phyloP scores from a whole-genome alignment of 2,329 filamentous ascomycete genomes.

The Botryotinia calthae region DNA sequence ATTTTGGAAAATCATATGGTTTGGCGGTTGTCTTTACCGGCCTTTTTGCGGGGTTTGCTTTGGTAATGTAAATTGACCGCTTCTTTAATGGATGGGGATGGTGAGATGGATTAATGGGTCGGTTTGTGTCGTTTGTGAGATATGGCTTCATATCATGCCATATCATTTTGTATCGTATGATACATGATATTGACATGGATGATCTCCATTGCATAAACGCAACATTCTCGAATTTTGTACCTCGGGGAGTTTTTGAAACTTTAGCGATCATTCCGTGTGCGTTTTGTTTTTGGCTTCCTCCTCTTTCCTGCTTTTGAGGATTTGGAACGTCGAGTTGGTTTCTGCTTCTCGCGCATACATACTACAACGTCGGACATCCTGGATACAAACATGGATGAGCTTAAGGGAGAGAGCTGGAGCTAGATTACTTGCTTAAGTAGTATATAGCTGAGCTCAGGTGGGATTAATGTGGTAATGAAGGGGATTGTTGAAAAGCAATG shows the following conservation, averaged over 20 bases:
- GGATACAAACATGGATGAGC: neutral
- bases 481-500: neutral
- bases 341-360: constrained; percentile 10
- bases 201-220: constrained; percentile 25
- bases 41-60: constrained; percentile 57
- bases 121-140: neutral
- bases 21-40: constrained; percentile 52
- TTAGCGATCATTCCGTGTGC: constrained; percentile 17
- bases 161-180: neutral
- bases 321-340: neutral
- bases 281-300: neutral
- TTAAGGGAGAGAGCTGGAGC: neutral
- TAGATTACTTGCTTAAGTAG: neutral
- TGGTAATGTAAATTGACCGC: constrained; percentile 45
- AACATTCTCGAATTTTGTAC: constrained; percentile 20
- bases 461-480: constrained; percentile 9
- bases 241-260: constrained; percentile 24
- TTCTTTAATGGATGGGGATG: neutral
- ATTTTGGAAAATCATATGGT: constrained; percentile 56
- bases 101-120: neutral
- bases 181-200: neutral
- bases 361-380: neutral
- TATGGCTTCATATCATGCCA: neutral
- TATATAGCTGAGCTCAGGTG: neutral
- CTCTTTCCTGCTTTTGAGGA: neutral